Evolutionary conservation across 352 stramenopile genomes (phyloP), one percentile per base, ranked within the genome.

Genomic region (Pythium sp.): DNA sequence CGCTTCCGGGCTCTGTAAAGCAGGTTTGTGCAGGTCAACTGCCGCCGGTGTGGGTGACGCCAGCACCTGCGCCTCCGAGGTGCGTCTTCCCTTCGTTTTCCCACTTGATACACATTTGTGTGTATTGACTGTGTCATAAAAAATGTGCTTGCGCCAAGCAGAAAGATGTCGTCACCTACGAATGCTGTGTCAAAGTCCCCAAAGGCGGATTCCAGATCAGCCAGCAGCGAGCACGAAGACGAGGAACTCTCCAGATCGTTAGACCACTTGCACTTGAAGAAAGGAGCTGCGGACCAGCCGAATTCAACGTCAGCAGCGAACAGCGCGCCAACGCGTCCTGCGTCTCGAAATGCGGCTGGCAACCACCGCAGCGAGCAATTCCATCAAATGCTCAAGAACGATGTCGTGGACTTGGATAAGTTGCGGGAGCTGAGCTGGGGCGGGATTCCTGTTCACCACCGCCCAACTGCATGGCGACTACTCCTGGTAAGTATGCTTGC

Each of bases 391-490:
- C 67, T 95, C 26, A 72, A 85, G 61, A 87, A 83, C 20, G 83
- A 94, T 55, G 83, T 89, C 14, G 82, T 98, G 22, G 92, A 98
- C 59, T 69, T 98, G 51, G 88, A 97, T 53, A 82, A 93, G 65
- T 79, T 99, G 51, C 85, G 91, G 4, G 84, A 93, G 46, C 72
- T 98, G 41, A 96, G 89, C 65, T 99, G 96, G 96, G 93, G 92
- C 54, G 95, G 96, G 20, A 82, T 98, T 28, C 92, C 95, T 5
- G 80, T 81, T 5, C 77, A 93, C 26, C 82, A 96, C 72, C 81
- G 95, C 18, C 81, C 91, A 2, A 90, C 83, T n/a, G 87, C 92
- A 36, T 99, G 98, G 98, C 95, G 98, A 72, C 82, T 99, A 30
- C 70, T 99, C 14, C 76, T 99, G 73, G 97, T 93, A 79, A 4